Evolutionary conservation across 495 filamentous ascomycete genomes (phyloP), one percentile per base, ranked within the genome.

Genomic region (Xylaria scruposa): DNA sequence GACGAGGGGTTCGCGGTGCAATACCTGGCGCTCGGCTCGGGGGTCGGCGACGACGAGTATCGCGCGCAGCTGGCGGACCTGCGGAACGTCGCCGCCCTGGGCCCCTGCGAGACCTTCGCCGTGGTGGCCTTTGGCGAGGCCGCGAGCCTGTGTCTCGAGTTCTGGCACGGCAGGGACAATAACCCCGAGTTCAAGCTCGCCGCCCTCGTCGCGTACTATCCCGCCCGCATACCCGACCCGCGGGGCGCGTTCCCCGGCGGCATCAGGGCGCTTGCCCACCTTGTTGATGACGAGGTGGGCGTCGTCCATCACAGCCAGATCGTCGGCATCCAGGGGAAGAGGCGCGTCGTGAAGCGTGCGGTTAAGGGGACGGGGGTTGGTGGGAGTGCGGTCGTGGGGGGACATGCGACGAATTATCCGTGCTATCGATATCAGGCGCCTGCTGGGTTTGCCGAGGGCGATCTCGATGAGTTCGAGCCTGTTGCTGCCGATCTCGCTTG

Each of bases 1-100:
- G 87, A 87, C 65, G 91, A 94, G 73, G 91, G 91, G 17, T 93
- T 92, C 78, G 79, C 87, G 40, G 89, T 91, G 3, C 77, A 84
- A 2, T 93, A 93, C n/a, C n/a, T n/a, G n/a, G n/a, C n/a, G n/a
- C n/a, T 92, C 0, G 85, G 90, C 0, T 83, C 89, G 13, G 49
- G 33, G 10, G 77, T 79, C 7, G 86, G 85, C 21, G 87, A 84
- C 4, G 87, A 88, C 66, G 82, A 86, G 4, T 92, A 91, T 74
- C 73, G 81, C 13, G 75, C 76, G 54, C 84, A 80, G 61, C 71
- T 93, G 64, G 70, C 74, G 13, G 54, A 63, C 2, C 51, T 83
- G 31, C 71, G 72, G 36, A 72, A 70, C 8, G 42, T 31, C 0
- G 67, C 53, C 1, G 40, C 10, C 0, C 42, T 80, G 29, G 78